A percentile compares a stretch with the other conserved stretches of the same genome.
Evolutionary conservation across 2,329 filamentous ascomycete species (phyloP).

Genomic region (Monascus ruber): DNA sequence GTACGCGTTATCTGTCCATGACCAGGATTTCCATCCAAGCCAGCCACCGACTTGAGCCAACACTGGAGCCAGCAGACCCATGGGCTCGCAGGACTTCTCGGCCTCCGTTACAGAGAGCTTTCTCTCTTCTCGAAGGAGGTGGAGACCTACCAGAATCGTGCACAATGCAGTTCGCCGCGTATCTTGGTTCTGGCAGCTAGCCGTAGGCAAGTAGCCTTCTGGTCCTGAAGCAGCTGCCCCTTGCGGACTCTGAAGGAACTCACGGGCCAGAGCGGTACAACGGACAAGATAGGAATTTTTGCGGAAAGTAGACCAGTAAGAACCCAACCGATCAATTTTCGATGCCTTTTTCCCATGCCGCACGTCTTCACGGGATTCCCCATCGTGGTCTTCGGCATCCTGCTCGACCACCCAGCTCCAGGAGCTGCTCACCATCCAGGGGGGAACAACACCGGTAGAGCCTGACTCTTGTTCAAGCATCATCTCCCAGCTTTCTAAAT

Average conservation of each 20-base stretch:
- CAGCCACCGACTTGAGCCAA: slow-evolving; percentile 71
- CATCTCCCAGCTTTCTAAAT: slow-evolving; percentile 36
- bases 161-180: slow-evolving; percentile 53
- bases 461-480: slow-evolving; percentile 39
- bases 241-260: slow-evolving; percentile 52
- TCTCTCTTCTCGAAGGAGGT: slow-evolving; percentile 79
- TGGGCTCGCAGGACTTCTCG: slow-evolving; percentile 35
- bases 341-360: slow-evolving; percentile 9
- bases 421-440: slow-evolving; percentile 46
- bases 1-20: slow-evolving; percentile 38
- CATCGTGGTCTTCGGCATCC: slow-evolving; percentile 37
- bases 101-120: slow-evolving; percentile 58
- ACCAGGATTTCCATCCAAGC: slow-evolving; percentile 63
- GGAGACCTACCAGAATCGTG: slow-evolving; percentile 61
- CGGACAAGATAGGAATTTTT: slow-evolving; percentile 34
- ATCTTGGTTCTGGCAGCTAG: slow-evolving; percentile 40
- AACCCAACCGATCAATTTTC: slow-evolving; percentile 11
- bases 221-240: slow-evolving; percentile 45
- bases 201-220: slow-evolving; percentile 57
- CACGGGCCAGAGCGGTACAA: slow-evolving; percentile 48
- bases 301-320: slow-evolving; percentile 17
- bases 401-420: slow-evolving; percentile 64
- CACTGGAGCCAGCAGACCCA: slow-evolving; percentile 54
- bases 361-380: slow-evolving; percentile 15
- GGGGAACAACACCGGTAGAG: slow-evolving; percentile 26